These are phyloP conservation scores for Nitzschia sp. DNA, from an alignment of 108 stramenopile species.

Conservation along the genomic window DNA sequence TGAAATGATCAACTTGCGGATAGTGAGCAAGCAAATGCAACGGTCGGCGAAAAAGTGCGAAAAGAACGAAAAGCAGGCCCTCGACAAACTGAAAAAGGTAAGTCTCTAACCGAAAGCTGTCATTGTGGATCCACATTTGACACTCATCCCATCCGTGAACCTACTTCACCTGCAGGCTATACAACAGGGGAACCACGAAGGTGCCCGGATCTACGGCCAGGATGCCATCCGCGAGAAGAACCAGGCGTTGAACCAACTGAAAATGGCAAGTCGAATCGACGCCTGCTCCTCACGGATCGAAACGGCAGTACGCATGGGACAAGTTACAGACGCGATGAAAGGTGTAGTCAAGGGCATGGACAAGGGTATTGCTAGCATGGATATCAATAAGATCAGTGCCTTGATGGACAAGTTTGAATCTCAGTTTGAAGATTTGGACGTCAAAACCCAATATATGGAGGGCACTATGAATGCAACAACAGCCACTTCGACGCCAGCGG, in stretches of 20 bases:
- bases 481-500: slow-evolving; percentile 92
- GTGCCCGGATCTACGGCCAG: slow-evolving; percentile 96
- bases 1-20: slow-evolving; percentile 93
- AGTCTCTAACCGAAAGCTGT: background rate
- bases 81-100: slow-evolving; percentile 92
- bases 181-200: slow-evolving; percentile 90
- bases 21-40: slow-evolving; percentile 96
- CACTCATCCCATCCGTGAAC: too few relatives aligned
- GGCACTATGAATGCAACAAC: slow-evolving; percentile 95
- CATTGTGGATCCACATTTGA: too few relatives aligned
- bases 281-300: slow-evolving; percentile 95
- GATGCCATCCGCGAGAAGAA: slow-evolving; percentile 99
- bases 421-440: slow-evolving; percentile 99
- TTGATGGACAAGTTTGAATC: slow-evolving; percentile 97
- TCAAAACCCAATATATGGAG: slow-evolving; percentile 95
- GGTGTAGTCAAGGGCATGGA: slow-evolving; percentile 95
- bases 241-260: slow-evolving; percentile 91
- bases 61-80: slow-evolving; percentile 91
- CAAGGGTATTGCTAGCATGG: slow-evolving; percentile 87
- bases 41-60: slow-evolving; percentile 94
- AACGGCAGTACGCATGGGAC: slow-evolving; percentile 95
- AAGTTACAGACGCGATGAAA: slow-evolving; percentile 90
- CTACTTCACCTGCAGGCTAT: slow-evolving; percentile 57
- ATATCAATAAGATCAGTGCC: slow-evolving; percentile 89
- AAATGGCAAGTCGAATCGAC: slow-evolving; percentile 92